Evolutionary conservation across 805 yeast species (phyloP).

Genomic region (Suhomyces prunicola): DNA sequence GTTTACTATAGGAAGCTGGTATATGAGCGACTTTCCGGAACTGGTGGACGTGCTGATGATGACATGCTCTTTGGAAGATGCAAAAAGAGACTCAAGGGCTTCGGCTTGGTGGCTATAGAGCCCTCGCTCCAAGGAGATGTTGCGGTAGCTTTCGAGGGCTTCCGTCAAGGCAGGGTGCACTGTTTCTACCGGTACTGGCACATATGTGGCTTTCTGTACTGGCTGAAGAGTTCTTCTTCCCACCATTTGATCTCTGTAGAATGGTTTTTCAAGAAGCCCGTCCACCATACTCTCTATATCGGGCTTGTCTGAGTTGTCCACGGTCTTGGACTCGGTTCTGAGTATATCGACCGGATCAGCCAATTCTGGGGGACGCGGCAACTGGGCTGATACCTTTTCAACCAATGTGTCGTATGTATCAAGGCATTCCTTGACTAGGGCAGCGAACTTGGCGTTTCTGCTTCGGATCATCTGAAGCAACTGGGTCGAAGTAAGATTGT

Average conservation of each 20-base stretch:
- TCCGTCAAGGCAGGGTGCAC: constrained; percentile 47
- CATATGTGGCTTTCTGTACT: constrained; percentile 44
- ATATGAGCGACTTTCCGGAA: constrained; percentile 91
- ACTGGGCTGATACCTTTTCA: constrained; percentile 24
- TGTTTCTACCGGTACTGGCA: constrained; percentile 31
- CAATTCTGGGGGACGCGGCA: constrained; percentile 51
- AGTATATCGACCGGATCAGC: constrained; percentile 57
- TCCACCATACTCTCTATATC: constrained; percentile 49
- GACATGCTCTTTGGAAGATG: constrained; percentile 54
- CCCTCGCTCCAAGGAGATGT: constrained; percentile 38
- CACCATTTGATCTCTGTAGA: constrained; percentile 64
- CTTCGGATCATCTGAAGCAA: constrained; percentile 58
- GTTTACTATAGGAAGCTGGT: constrained; percentile 78
- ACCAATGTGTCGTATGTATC: constrained; percentile 9
- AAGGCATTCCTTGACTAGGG: constrained; percentile 9
- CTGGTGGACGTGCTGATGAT: constrained; percentile 94
- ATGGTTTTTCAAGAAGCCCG: constrained; percentile 43
- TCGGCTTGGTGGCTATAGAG: constrained; percentile 81
- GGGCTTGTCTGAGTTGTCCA: constrained; percentile 18
- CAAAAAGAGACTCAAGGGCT: constrained; percentile 57
- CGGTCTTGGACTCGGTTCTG: constrained; percentile 3
- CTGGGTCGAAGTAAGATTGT: constrained; percentile 52
- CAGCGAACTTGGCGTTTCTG: constrained; percentile 51
- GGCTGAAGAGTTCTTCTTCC: constrained; percentile 46
- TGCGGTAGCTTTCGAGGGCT: constrained; percentile 49